Evolutionary conservation across 306 rosid species (phyloP), one percentile per base, ranked within the genome.

Genomic region (Rosa multiflora): DNA sequence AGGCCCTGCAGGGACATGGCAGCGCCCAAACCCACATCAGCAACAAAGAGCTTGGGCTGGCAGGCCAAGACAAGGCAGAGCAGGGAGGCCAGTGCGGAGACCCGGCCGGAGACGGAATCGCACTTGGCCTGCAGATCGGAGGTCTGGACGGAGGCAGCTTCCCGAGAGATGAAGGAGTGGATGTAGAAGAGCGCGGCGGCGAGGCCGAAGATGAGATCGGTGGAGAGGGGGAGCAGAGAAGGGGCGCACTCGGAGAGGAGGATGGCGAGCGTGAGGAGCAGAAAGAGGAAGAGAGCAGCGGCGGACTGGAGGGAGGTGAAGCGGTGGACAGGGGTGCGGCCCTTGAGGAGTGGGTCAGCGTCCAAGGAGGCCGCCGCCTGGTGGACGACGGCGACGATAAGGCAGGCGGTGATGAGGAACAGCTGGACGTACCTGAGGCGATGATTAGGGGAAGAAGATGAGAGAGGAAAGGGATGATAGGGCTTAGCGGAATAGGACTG

Each of bases 111-210:
- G 68, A 92, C 43, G 71, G 93, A 80, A 67, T 91, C 93, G 55
- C 97, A 94, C 75, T 91, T 91, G 79, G 95, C 91, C 64, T 94
- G 91, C 10, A 94, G 89, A 48, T 82, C 82, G 73, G 99, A 94
- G 76, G 85, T 89, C 59, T 91, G 97, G 59, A 89, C 85, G 43
- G 90, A 32, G n/a, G 98, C 89, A 8, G 87, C 67, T 13, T 91
- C 52, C 42, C 88, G 64, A 23, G 94, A 77, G 37, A 88, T 81
- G 43, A 86, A 73, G 79, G 83, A 86, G 10, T 88, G 89, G 53
- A 94, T 80, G 84, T 88, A 89, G 89, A 94, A 94, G 75, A 90
- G 67, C 4, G 88, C 87, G 37, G 97, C 81, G 49, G 86, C 89
- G 74, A 94, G 83, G 61, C 92, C 89, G 71, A 90, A 92, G 48